phyloP scores from a whole-genome alignment of 495 filamentous ascomycete species.

The Penicillium angulare region DNA sequence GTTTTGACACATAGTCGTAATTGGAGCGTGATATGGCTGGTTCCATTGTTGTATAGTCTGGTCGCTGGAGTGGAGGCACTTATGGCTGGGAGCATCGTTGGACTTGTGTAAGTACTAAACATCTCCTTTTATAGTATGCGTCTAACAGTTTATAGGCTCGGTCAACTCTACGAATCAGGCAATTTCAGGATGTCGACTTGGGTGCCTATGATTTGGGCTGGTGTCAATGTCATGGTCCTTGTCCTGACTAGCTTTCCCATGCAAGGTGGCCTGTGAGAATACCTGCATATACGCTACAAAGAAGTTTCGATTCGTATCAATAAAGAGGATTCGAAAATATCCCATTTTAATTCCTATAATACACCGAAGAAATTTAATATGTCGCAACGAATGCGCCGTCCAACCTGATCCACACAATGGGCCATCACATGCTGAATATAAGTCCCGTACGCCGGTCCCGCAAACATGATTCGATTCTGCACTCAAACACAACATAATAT shows the following conservation, averaged over 20 bases:
- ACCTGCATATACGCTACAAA: too few species aligned
- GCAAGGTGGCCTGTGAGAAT: slow-evolving; percentile 78
- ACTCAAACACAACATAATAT: slow-evolving; percentile 11
- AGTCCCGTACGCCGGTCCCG: slow-evolving; percentile 24
- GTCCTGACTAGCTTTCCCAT: slow-evolving; percentile 93
- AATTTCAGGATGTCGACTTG: slow-evolving; percentile 95
- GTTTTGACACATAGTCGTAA: slow-evolving; percentile 65
- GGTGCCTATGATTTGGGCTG: slow-evolving; percentile 94
- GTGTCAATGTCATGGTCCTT: slow-evolving; percentile 84
- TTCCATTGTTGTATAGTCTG: slow-evolving; percentile 71
- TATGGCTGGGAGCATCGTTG: slow-evolving; percentile 85
- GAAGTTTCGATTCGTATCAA: too few species aligned
- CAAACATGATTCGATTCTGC: slow-evolving; percentile 9
- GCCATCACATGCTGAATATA: slow-evolving; percentile 17
- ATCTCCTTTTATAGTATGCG: not conserved
- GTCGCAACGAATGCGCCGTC: slow-evolving; percentile 17
- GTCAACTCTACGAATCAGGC: slow-evolving; percentile 82
- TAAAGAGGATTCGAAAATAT: slow-evolving; percentile 4
- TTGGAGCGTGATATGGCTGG: slow-evolving; percentile 74
- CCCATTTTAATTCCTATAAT: slow-evolving; percentile 16
- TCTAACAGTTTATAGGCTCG: slow-evolving; percentile 73
- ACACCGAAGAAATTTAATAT: slow-evolving; percentile 23
- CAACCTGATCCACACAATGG: slow-evolving; percentile 10
- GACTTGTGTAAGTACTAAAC: slow-evolving; percentile 68
- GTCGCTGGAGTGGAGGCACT: slow-evolving; percentile 79